Percentiles rank a stretch among this genome's conserved stretches.
Conservation (phyloP, 768 basidiomycete species). For the Kwoniella dendrophila region DNA sequence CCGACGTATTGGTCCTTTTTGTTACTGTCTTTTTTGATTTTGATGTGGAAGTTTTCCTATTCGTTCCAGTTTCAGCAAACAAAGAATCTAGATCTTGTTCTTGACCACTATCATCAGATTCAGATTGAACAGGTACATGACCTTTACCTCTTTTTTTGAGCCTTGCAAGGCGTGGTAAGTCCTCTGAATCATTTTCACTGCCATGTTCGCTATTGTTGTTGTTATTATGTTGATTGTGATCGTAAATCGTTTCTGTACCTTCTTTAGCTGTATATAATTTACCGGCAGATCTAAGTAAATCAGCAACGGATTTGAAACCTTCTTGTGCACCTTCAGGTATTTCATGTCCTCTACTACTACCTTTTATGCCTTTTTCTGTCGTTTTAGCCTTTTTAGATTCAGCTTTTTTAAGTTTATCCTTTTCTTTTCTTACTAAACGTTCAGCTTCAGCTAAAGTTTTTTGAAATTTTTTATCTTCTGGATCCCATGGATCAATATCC, state of each 20-base stretch:
- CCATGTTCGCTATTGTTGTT: no score
- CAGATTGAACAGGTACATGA: constrained; percentile 15
- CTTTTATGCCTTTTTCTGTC: background rate
- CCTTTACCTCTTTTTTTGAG: constrained; percentile 11
- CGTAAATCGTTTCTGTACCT: constrained; percentile 8
- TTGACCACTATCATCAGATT: constrained; percentile 55
- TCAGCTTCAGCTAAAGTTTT: constrained; percentile 26
- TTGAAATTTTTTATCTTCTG: constrained; percentile 40
- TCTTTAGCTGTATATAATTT: constrained; percentile 15
- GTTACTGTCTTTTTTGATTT: constrained; percentile 3
- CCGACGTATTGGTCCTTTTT: constrained; percentile 13
- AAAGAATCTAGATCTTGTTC: constrained; percentile 44
- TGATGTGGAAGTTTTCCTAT: background rate
- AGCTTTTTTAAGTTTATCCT: constrained; percentile 59
- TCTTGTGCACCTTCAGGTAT: constrained; percentile 52
- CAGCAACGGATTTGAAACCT: constrained; percentile 52
- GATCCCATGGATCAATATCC: constrained; percentile 65
- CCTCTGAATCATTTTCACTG: no score
- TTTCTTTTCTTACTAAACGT: constrained; percentile 24
- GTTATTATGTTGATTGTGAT: no score
- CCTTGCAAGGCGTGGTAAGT: no score
- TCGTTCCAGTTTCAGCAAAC: constrained; percentile 14
- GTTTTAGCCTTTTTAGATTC: constrained; percentile 1
- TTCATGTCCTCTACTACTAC: constrained; percentile 41
- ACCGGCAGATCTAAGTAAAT: constrained; percentile 30